A percentile compares a stretch with the other conserved stretches of the same genome.
Conservation (phyloP, 495 filamentous ascomycete species). For the Pseudevernia furfuracea region DNA sequence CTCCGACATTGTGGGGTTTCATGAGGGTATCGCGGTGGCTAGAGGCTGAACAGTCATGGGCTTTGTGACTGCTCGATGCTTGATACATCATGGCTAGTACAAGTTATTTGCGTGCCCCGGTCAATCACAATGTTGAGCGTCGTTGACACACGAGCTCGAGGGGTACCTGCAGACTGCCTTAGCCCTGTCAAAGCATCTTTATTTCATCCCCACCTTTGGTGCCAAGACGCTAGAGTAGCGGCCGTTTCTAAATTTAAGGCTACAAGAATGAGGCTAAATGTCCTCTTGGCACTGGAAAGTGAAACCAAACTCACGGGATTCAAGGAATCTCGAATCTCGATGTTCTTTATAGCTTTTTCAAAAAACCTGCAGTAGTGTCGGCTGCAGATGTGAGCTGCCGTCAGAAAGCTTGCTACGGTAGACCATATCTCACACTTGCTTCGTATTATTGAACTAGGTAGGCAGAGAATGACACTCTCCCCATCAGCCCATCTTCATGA, state of each 20-base stretch:
- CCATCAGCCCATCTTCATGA: background rate
- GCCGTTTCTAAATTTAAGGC: background rate
- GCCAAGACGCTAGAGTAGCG: background rate
- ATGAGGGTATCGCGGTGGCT: background rate
- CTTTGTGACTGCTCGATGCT: background rate
- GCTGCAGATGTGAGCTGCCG: no score
- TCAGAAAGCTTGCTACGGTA: no score
- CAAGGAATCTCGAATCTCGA: background rate
- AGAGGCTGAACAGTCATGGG: background rate
- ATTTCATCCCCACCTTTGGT: background rate
- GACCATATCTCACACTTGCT: no score
- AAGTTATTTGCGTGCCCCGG: background rate
- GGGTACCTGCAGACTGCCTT: background rate
- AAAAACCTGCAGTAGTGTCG: no score
- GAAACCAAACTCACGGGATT: background rate
- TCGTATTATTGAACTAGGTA: no score
- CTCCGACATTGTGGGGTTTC: constrained; percentile 14
- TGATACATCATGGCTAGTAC: constrained; percentile 5
- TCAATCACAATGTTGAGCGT: background rate
- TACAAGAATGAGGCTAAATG: background rate
- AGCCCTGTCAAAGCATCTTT: background rate
- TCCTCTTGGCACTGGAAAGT: background rate
- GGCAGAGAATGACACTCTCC: background rate
- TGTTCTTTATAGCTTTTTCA: no score
- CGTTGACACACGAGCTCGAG: background rate